Evolutionary conservation across 345 rosid species (phyloP), one percentile per base, ranked within the genome.

Genomic region (Streptanthus diversifolius): DNA sequence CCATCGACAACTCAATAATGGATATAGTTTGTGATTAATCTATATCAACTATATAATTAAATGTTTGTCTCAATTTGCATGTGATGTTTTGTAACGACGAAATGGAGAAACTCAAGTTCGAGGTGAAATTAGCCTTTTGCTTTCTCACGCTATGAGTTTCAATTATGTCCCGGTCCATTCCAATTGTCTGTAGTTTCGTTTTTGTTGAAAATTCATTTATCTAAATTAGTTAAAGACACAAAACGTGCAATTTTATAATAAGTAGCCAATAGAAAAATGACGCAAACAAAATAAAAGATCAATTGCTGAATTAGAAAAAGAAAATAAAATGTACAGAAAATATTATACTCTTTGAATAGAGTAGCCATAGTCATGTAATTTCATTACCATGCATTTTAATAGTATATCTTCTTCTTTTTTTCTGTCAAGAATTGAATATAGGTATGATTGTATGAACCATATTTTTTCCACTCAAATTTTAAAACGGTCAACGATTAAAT

Each of bases 71-170:
- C 52, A 66, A 25, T 27, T 49, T 48, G 62, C 78, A 66, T 66
- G 61, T 49, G 78, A 56, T 66, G 59, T 72, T 74, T 66, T 36
- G 66, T 66, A 37, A 57, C 22, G 35, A 58, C 67, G 54, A 74
- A 74, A 74, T 33, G 22, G 33, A 37, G 72, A 44, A n/a, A 48
- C 60, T 39, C 18, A 68, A 51, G 43, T 66, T 74, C 72, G 72
- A 51, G 67, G 69, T 61, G 69, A 43, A 43, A 61, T 59, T 1
- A 21, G 25, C 79, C 69, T 75, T 75, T 75, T 68, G 79, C 57
- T 35, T 52, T 61, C 57, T 68, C 70, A 68, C 64, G 79, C 41
- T 53, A 18, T 67, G 61, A 37, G 47, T 49, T 35, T 36, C 53
- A 43, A 15, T n/a, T 41, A 7, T n/a, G 7, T 33, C n/a, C 43